Evolutionary conservation across 345 rosid genomes (phyloP).

Genomic region (Tarenaya hassleriana): DNA sequence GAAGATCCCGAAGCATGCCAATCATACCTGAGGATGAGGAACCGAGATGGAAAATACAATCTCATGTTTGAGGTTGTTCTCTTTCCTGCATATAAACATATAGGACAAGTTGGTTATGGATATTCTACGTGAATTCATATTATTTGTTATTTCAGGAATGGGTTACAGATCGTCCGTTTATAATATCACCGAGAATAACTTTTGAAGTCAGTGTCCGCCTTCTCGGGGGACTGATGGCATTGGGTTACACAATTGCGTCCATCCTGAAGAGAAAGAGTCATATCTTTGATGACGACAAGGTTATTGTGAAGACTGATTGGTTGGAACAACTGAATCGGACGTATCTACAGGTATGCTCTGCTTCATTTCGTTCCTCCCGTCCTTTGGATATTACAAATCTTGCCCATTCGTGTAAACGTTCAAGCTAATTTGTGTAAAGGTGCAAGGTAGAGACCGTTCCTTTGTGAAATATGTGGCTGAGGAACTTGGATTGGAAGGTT

Average conservation of each 20-base stretch:
- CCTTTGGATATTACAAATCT: slow-evolving; percentile 1
- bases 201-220: slow-evolving; percentile 95
- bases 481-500: slow-evolving; percentile 81
- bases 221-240: slow-evolving; percentile 95
- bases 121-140: neutral
- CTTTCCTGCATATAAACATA: slow-evolving; percentile 8
- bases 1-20: slow-evolving; percentile 99
- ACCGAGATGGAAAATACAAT: slow-evolving; percentile 95
- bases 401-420: too few relatives aligned
- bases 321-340: slow-evolving; percentile 88
- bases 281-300: slow-evolving; percentile 60
- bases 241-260: slow-evolving; percentile 91
- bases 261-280: slow-evolving; percentile 95
- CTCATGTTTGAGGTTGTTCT: slow-evolving; percentile 92
- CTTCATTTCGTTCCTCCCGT: slow-evolving; percentile 3
- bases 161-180: slow-evolving; percentile 96
- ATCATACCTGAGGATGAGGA: slow-evolving; percentile 96
- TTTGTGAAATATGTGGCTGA: slow-evolving; percentile 62
- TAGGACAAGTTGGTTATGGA: neutral
- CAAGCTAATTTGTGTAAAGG: slow-evolving; percentile 37
- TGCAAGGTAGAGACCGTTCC: slow-evolving; percentile 92
- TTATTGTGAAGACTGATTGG: slow-evolving; percentile 89
- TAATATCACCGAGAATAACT: slow-evolving; percentile 96
- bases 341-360: slow-evolving; percentile 70
- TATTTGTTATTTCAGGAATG: slow-evolving; percentile 69